phyloP scores from a whole-genome alignment of 306 rosid genomes.

The Astragalus glycyphyllos region DNA sequence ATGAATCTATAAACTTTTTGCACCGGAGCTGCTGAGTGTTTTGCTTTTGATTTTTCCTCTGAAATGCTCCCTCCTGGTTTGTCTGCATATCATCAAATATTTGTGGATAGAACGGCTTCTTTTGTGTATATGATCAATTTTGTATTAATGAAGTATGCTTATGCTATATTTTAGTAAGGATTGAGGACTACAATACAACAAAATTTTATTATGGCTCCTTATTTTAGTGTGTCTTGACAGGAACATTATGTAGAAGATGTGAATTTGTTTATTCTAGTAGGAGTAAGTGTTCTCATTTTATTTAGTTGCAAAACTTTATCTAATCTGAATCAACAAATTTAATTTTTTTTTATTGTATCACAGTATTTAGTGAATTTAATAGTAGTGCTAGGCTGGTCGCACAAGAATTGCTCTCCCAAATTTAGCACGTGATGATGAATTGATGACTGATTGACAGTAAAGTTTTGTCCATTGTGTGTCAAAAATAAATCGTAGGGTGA shows the following conservation, averaged over 20 bases:
- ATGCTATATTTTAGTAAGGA: slow-evolving; percentile 4
- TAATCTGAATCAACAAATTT: not conserved
- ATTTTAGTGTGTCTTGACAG: slow-evolving; percentile 4
- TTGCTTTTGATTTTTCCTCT: slow-evolving; percentile 15
- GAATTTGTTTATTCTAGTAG: not conserved
- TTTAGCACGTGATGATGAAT: too few species aligned
- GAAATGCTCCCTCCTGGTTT: slow-evolving; percentile 9
- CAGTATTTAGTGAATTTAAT: too few species aligned
- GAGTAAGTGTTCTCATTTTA: not conserved
- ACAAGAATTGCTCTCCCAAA: not conserved
- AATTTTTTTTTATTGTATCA: not conserved
- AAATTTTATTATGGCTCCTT: not conserved
- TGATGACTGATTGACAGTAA: too few species aligned
- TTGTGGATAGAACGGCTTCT: slow-evolving; percentile 10
- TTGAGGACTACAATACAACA: slow-evolving; percentile 11
- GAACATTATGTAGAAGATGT: not conserved
- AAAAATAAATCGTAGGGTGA: too few species aligned
- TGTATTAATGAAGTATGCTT: slow-evolving; percentile 35
- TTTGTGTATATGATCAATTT: slow-evolving; percentile 44
- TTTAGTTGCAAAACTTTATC: not conserved
- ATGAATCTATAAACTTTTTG: slow-evolving; percentile 39
- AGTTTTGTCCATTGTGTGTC: too few species aligned
- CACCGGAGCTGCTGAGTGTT: not conserved
- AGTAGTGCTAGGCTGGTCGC: too few species aligned
- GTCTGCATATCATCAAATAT: slow-evolving; percentile 22